These are phyloP conservation scores for Quercus suber DNA, from an alignment of 306 rosid genomes.

Conservation along the genomic window DNA sequence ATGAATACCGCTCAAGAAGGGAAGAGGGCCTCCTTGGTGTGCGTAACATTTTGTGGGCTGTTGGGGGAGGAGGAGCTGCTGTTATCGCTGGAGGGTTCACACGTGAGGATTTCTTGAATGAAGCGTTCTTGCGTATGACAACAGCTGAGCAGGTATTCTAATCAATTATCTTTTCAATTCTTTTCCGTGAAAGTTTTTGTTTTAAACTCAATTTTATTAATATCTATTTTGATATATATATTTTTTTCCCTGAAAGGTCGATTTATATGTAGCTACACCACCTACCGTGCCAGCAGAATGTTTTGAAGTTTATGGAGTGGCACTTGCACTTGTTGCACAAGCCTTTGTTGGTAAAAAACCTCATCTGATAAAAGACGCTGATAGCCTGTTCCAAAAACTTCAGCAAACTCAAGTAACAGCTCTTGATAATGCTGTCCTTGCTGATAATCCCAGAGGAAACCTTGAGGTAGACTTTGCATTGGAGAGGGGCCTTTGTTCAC, in stretches of 20 bases:
- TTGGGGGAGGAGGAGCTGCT: constrained; percentile 99
- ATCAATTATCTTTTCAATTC: constrained; percentile 3
- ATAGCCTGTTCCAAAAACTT: constrained; percentile 85
- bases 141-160: constrained; percentile 83
- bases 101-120: constrained; percentile 86
- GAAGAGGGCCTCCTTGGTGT: constrained; percentile 93
- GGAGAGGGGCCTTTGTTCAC: constrained; percentile 94
- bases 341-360: constrained; percentile 87
- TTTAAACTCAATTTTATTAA: background rate
- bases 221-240: background rate
- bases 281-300: constrained; percentile 92
- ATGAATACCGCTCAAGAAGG: constrained; percentile 58
- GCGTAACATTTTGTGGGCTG: constrained; percentile 89
- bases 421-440: constrained; percentile 41
- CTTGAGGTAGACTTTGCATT: constrained; percentile 85
- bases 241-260: constrained; percentile 57
- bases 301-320: constrained; percentile 96
- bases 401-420: constrained; percentile 74
- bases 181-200: background rate
- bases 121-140: constrained; percentile 79
- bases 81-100: constrained; percentile 89
- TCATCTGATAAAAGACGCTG: constrained; percentile 88
- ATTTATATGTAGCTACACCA: constrained; percentile 90
- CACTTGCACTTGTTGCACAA: constrained; percentile 92
- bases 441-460: constrained; percentile 48